phyloP scores from a whole-genome alignment of 768 basidiomycete species.

The Trichaptum fuscoviolaceum region DNA sequence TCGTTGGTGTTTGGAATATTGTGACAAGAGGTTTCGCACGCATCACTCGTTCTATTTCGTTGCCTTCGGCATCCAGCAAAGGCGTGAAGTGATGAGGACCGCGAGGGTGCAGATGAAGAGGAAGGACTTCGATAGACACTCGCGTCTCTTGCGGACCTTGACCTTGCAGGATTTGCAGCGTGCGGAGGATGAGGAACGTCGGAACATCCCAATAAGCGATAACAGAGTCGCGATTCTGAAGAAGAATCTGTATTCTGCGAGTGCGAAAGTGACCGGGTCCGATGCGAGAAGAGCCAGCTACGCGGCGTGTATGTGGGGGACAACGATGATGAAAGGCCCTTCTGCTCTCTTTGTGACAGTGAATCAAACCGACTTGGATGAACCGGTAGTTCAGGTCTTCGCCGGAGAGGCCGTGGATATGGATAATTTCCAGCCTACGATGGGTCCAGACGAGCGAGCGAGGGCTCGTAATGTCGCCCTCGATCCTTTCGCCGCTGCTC shows the following conservation, averaged over 20 bases:
- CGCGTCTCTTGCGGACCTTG: background rate
- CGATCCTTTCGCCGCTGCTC: conserved; percentile 37
- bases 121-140: background rate
- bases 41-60: conserved; percentile 33
- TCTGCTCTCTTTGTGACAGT: conserved; percentile 40
- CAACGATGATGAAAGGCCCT: conserved; percentile 22
- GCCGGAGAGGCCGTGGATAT: conserved; percentile 38
- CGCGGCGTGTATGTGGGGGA: conserved; percentile 33
- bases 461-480: conserved; percentile 26
- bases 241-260: too few species aligned
- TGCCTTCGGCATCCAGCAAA: conserved; percentile 35
- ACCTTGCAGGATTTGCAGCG: too few species aligned
- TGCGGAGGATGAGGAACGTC: background rate
- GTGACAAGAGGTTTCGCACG: conserved; percentile 35
- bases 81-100: conserved; percentile 25
- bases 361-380: conserved; percentile 35
- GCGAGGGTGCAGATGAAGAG: background rate
- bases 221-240: background rate
- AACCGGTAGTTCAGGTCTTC: conserved; percentile 41
- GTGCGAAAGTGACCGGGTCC: too few species aligned
- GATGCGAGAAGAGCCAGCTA: background rate
- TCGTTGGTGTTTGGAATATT: conserved; percentile 28
- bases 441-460: conserved; percentile 21
- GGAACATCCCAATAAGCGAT: background rate
- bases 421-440: conserved; percentile 25